Conservation (phyloP, 2,329 filamentous ascomycete genomes). For the Fusarium cyanostomum region DNA sequence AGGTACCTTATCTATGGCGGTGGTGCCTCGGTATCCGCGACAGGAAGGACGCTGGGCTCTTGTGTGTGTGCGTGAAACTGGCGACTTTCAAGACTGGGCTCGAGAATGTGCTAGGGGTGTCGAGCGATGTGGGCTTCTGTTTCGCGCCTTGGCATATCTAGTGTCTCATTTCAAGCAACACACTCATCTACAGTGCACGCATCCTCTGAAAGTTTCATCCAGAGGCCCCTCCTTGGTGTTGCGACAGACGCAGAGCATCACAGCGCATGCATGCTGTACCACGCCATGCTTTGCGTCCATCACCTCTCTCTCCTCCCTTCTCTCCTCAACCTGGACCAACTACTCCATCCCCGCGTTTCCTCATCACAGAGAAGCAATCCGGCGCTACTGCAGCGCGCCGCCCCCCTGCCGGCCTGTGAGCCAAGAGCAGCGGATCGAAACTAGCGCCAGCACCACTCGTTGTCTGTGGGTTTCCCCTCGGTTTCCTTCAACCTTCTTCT, state of each 20-base stretch:
- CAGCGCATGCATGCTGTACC: neutral
- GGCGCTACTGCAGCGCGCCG: slow-evolving; percentile 18
- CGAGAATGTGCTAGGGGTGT: slow-evolving; percentile 1
- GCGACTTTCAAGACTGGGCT: neutral
- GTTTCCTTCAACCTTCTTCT: neutral
- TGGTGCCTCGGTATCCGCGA: neutral
- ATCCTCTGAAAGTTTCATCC: neutral
- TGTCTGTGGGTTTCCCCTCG: neutral
- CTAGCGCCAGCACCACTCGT: too few relatives aligned
- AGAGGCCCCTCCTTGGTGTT: neutral
- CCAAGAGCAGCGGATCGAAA: neutral
- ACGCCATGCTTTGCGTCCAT: neutral
- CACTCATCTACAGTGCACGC: neutral
- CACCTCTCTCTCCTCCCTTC: slow-evolving; percentile 9
- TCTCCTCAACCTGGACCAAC: neutral
- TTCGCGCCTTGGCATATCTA: neutral
- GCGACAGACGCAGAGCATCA: slow-evolving; percentile 1
- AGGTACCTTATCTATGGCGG: neutral
- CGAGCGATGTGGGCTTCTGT: slow-evolving; percentile 9
- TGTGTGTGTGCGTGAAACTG: neutral
- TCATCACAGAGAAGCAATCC: neutral
- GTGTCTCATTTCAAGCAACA: neutral
- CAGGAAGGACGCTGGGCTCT: neutral
- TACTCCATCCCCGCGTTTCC: slow-evolving; percentile 8
- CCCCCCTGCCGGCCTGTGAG: neutral